Evolutionary conservation across 768 basidiomycete genomes (phyloP), one percentile per base, ranked within the genome.

Genomic region (Termitomyces sp.): DNA sequence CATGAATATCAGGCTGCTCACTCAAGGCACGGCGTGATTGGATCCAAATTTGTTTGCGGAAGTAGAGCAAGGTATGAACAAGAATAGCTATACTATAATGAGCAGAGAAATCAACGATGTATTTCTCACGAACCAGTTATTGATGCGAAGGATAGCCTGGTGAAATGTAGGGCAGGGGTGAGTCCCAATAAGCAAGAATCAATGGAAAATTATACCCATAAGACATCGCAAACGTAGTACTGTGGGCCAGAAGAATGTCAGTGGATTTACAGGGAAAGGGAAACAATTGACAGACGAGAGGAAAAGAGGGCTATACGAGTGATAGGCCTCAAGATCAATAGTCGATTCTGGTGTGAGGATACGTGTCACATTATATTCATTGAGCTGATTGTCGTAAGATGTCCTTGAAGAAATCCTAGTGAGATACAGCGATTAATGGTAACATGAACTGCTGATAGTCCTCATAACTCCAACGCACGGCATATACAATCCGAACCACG

Each of bases 1-100:
- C 88, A 62, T 94, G 92, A 60, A 94, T 83, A 72, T 94, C 92
- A 1, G 87, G 85, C 64, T 92, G 89, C 64, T 92, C 92, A 47
- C 78, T 71, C 70, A 91, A 79, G 13, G 89, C 80, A 53, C 85
- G 81, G 49, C 84, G 83, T 37, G 84, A 73, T 68, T 91, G 89
- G 0, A 69, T 72, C 84, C 81, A 86, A 55, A 92, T 88, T 66
- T 90, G 88, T 65, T 89, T 87, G 62, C 89, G 82, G 79, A 85
- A 89, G 72, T 82, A 90, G 29, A 92, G 75, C 67, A 75, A 69
- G 0, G 88, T 81, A 65, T 94, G 92, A 24, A 78, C 82, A 59
- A 90, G 66, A 1, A 87, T 88, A 1, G 90, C 80, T 0, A 44
- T 8, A 13, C 12, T 9, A 18, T 5, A 29, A 12, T 36, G 12